Base-by-base conservation (phyloP, 2,329 filamentous ascomycete species). In the Chaetomium globosum region DNA sequence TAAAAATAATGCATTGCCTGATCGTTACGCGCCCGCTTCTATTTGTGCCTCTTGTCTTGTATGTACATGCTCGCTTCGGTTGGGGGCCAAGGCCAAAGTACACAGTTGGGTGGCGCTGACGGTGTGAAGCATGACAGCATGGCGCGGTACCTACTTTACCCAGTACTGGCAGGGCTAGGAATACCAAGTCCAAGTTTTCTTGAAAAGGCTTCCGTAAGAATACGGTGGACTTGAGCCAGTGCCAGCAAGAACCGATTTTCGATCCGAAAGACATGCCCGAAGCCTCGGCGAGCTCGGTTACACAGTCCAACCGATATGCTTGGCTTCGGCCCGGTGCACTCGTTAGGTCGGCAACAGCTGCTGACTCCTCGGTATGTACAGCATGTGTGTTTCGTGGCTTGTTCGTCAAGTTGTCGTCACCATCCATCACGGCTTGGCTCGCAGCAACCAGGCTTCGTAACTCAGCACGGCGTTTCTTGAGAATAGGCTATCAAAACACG, bases 311-410 rank as follows among this genome's bases (percentile, higher is more conserved):
- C 8, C 21, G 10, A 21, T 21, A 39, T 31, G n/a, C 57, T 28
- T 51, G 58, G 48, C 36, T 54, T 61, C 59, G 59, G 59, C 59
- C 59, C 59, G 59, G 33, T 31, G 33, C 48, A 23, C 33, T 31
- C 23, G n/a, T 54, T 21, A 46, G 57, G 46, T 4, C 19, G 55
- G 28, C 16, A 26, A 9, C 23, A 26, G 30, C 54, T 56, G 39
- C 56, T 33, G 39, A n/a, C 39, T 26, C 43, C 46, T 51, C 57
- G 46, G n/a, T 31, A 48, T 26, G n/a, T 26, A 26, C 26, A 26
- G 26, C 4, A 4, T 26, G 26, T 26, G 26, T 46, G 54, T 9
- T 46, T 10, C 16, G 19, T 23, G 36, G 46, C 30, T 43, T 26
- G 39, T 48, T 26, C 19, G 55, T 58, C 46, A 12, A 30, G 30